Conservation (phyloP, 169 alveolate species). For the Eimeria acervulina region DNA sequence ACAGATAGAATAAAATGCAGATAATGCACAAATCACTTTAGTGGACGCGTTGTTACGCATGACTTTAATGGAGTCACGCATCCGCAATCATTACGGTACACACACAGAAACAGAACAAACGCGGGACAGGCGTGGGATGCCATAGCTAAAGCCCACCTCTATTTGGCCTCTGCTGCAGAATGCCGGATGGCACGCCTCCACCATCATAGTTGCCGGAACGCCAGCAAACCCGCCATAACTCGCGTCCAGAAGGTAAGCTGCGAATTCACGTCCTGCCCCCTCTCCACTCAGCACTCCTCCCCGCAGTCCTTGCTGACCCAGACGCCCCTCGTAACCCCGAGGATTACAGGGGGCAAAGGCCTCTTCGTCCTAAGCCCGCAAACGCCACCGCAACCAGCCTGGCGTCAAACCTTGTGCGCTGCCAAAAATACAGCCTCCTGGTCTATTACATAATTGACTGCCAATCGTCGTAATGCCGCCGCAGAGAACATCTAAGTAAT, state of each 20-base stretch:
- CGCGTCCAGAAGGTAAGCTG: slow-evolving; percentile 97
- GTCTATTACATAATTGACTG: not conserved
- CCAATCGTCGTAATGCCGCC: not conserved
- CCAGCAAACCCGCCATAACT: slow-evolving; percentile 89
- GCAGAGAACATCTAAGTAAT: not conserved
- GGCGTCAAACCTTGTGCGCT: not conserved
- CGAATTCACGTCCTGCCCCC: slow-evolving; percentile 99
- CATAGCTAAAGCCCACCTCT: slow-evolving; percentile 28
- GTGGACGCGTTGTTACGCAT: not conserved
- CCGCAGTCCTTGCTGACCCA: slow-evolving; percentile 95
- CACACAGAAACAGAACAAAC: not conserved
- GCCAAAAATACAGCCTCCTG: not conserved
- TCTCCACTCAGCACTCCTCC: slow-evolving; percentile 98
- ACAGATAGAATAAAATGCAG: not conserved
- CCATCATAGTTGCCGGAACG: slow-evolving; percentile 98
- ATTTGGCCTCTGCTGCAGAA: slow-evolving; percentile 91
- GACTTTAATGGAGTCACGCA: not conserved
- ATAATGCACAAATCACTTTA: not conserved
- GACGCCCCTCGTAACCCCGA: slow-evolving; percentile 96
- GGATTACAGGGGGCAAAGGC: slow-evolving; percentile 99
- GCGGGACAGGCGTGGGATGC: not conserved
- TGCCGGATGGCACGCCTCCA: slow-evolving; percentile 97
- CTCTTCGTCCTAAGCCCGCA: slow-evolving; percentile 96
- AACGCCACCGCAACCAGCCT: not conserved
- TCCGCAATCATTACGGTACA: not conserved